Evolutionary conservation across 306 rosid species (phyloP).

Genomic region (Lathyrus aphaca): DNA sequence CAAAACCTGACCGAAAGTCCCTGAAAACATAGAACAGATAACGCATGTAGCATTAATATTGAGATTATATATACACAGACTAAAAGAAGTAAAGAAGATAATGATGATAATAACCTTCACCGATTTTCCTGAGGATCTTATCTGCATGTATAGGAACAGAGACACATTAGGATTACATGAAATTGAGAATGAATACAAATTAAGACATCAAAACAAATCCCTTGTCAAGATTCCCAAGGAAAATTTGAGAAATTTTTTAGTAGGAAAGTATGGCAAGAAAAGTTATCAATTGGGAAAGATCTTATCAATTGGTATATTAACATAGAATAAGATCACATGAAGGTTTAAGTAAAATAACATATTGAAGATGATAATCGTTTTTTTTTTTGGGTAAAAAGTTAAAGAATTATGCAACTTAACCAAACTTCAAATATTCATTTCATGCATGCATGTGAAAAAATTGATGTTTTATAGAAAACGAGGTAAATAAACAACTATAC

Average conservation of each 20-base stretch:
- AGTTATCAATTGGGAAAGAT: neutral
- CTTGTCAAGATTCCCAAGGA: neutral
- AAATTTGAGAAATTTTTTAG: neutral
- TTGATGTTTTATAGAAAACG: neutral
- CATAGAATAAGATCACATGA: neutral
- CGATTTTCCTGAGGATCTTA: conserved; percentile 26
- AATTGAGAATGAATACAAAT: conserved; percentile 4
- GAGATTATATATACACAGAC: neutral
- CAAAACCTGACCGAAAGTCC: conserved; percentile 31
- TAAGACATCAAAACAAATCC: conserved; percentile 1
- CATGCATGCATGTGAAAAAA: neutral
- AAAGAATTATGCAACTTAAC: conserved; percentile 4
- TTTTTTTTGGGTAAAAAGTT: neutral
- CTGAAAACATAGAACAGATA: conserved; percentile 21
- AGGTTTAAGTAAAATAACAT: neutral
- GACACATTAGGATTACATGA: conserved; percentile 7
- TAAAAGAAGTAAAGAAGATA: neutral
- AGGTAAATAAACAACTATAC: neutral
- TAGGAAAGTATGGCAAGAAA: neutral
- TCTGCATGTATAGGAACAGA: conserved; percentile 15
- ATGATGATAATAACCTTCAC: conserved; percentile 16
- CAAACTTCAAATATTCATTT: neutral
- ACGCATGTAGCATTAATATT: neutral
- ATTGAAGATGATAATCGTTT: neutral
- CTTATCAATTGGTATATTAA: neutral